A percentile compares a stretch with the other conserved stretches of the same genome.
Evolutionary conservation across 306 rosid genomes (phyloP).

Genomic region (Purshia tridentata): DNA sequence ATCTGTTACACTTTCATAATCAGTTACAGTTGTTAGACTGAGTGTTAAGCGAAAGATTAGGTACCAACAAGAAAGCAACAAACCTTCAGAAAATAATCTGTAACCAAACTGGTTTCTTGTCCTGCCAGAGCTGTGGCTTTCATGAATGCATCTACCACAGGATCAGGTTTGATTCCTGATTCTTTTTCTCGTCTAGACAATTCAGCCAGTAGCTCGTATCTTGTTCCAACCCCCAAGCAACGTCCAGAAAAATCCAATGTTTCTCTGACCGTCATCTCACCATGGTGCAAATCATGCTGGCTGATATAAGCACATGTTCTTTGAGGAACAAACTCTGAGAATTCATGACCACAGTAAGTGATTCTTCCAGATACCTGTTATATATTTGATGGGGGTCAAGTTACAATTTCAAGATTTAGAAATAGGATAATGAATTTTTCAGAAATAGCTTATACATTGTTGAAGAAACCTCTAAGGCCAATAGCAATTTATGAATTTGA

Average conservation of each 20-base stretch:
- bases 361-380: slow-evolving; percentile 59
- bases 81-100: slow-evolving; percentile 84
- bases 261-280: slow-evolving; percentile 84
- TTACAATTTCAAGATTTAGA: background rate
- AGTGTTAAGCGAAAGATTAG: background rate
- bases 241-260: slow-evolving; percentile 69
- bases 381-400: background rate
- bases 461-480: background rate
- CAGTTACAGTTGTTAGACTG: background rate
- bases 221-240: slow-evolving; percentile 69
- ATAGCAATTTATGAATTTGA: too few relatives aligned
- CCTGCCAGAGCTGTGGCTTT: slow-evolving; percentile 70
- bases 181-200: slow-evolving; percentile 58
- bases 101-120: slow-evolving; percentile 60
- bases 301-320: slow-evolving; percentile 78
- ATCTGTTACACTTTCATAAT: slow-evolving; percentile 35
- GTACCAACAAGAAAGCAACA: slow-evolving; percentile 14
- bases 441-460: background rate
- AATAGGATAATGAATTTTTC: background rate
- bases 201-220: slow-evolving; percentile 56
- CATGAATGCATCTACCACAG: slow-evolving; percentile 85
- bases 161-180: slow-evolving; percentile 63
- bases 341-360: slow-evolving; percentile 76
- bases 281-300: slow-evolving; percentile 73
- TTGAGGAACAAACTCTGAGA: slow-evolving; percentile 71